Conservation (phyloP, 768 basidiomycete genomes). For the Lactarius indigo region DNA sequence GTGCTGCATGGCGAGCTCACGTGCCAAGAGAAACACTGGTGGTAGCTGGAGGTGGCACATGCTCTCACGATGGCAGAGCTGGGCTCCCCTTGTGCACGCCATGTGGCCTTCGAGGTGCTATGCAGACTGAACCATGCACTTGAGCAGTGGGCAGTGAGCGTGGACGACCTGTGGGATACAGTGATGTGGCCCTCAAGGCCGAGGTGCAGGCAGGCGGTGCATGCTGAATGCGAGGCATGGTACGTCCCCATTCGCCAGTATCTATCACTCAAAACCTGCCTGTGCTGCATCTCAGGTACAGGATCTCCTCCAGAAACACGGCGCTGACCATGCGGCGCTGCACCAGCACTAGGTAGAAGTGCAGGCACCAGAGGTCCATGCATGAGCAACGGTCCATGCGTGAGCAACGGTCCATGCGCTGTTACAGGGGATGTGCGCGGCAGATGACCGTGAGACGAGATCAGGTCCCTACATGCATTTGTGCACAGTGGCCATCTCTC, state of each 20-base stretch:
- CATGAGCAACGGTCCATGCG: slow-evolving; percentile 37
- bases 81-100: slow-evolving; percentile 46
- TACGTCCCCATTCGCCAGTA: slow-evolving; percentile 42
- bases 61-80: slow-evolving; percentile 53
- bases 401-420: slow-evolving; percentile 34
- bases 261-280: slow-evolving; percentile 58
- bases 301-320: slow-evolving; percentile 65
- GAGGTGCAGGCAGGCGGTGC: slow-evolving; percentile 61
- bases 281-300: slow-evolving; percentile 61
- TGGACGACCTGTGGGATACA: slow-evolving; percentile 54
- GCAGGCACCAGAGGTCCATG: slow-evolving; percentile 16
- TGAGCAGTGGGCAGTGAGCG: slow-evolving; percentile 46
- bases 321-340: slow-evolving; percentile 51
- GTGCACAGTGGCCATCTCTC: background rate
- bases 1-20: slow-evolving; percentile 67
- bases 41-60: slow-evolving; percentile 57
- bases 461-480: slow-evolving; percentile 56
- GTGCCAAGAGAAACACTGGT: slow-evolving; percentile 59
- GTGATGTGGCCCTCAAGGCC: slow-evolving; percentile 56
- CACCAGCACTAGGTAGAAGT: slow-evolving; percentile 49
- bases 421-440: slow-evolving; percentile 36
- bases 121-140: slow-evolving; percentile 69
- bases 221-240: slow-evolving; percentile 58
- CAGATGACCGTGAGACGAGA: slow-evolving; percentile 41
- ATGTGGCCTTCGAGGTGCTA: slow-evolving; percentile 64